Evolutionary conservation across 2,329 filamentous ascomycete genomes (phyloP).

Genomic region (Oidium heveae): DNA sequence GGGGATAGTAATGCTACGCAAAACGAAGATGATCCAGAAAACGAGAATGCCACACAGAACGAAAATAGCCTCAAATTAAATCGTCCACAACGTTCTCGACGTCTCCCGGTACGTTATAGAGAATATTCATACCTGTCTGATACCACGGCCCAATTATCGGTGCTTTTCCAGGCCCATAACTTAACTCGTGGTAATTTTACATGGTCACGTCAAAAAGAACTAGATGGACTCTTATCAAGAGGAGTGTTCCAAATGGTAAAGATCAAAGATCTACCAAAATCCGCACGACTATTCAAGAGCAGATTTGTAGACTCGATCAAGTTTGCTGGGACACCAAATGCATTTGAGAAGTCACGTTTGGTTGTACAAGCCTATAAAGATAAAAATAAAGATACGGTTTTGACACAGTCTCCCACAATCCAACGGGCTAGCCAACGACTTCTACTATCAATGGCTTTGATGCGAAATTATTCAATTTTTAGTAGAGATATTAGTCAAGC

Average conservation of each 20-base stretch:
- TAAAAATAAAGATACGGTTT: constrained; percentile 1
- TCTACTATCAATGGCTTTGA: background rate
- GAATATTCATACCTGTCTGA: background rate
- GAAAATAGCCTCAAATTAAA: no score
- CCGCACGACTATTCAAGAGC: background rate
- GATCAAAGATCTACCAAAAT: background rate
- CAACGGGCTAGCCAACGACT: constrained; percentile 1
- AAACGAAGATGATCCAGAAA: background rate
- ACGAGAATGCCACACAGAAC: background rate
- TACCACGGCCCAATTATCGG: background rate
- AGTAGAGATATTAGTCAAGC: background rate
- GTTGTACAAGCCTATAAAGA: constrained; percentile 3
- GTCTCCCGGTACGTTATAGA: background rate
- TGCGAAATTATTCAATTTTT: background rate
- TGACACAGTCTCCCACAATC: constrained; percentile 2
- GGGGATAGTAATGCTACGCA: background rate
- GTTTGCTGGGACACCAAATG: constrained; percentile 1
- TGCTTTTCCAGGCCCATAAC: background rate
- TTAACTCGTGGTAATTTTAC: background rate
- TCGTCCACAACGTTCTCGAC: background rate
- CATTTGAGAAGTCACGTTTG: background rate
- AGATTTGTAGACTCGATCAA: constrained; percentile 4
- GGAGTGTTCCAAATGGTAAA: background rate
- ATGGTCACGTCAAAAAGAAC: background rate
- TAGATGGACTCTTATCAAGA: background rate